phyloP scores from a whole-genome alignment of 2,329 filamentous ascomycete genomes.

The Fusarium buxicola region DNA sequence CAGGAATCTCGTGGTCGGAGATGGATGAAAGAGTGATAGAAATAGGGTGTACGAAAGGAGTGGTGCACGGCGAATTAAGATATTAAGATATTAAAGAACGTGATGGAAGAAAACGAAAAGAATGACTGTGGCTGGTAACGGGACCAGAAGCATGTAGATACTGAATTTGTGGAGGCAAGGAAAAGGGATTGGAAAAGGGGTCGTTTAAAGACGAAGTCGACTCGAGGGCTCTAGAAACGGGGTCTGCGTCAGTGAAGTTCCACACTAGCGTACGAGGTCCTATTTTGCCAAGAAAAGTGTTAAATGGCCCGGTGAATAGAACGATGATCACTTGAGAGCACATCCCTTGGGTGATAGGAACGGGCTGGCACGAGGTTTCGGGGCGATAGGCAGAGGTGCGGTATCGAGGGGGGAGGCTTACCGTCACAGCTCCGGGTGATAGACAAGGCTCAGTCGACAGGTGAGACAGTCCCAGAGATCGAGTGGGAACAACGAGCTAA shows the following conservation, averaged over 20 bases:
- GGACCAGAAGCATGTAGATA: slow-evolving; percentile 58
- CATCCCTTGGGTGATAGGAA: slow-evolving; percentile 48
- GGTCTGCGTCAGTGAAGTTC: slow-evolving; percentile 49
- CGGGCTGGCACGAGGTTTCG: slow-evolving; percentile 42
- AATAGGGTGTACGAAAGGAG: slow-evolving; percentile 40
- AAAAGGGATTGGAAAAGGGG: slow-evolving; percentile 59
- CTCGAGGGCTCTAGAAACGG: slow-evolving; percentile 55
- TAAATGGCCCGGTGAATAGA: slow-evolving; percentile 18
- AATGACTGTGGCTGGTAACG: slow-evolving; percentile 66
- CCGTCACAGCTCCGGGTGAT: slow-evolving; percentile 59
- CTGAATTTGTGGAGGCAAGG: slow-evolving; percentile 48
- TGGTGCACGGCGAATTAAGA: slow-evolving; percentile 58
- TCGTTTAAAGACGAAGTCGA: slow-evolving; percentile 61
- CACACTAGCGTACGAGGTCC: slow-evolving; percentile 34
- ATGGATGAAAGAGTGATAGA: slow-evolving; percentile 54
- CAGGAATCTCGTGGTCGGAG: slow-evolving; percentile 62
- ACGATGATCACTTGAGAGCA: slow-evolving; percentile 7
- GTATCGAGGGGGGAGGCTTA: slow-evolving; percentile 57
- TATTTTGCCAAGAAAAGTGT: slow-evolving; percentile 38
- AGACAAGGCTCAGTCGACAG: slow-evolving; percentile 57
- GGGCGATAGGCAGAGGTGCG: slow-evolving; percentile 39
- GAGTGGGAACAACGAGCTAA: slow-evolving; percentile 73
- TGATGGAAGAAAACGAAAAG: slow-evolving; percentile 65
- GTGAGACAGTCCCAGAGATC: slow-evolving; percentile 59
- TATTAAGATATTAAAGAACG: slow-evolving; percentile 71